Evolutionary conservation across 371 early-diverging fungal genomes (phyloP).

Genomic region (Mucor velutinosus): DNA sequence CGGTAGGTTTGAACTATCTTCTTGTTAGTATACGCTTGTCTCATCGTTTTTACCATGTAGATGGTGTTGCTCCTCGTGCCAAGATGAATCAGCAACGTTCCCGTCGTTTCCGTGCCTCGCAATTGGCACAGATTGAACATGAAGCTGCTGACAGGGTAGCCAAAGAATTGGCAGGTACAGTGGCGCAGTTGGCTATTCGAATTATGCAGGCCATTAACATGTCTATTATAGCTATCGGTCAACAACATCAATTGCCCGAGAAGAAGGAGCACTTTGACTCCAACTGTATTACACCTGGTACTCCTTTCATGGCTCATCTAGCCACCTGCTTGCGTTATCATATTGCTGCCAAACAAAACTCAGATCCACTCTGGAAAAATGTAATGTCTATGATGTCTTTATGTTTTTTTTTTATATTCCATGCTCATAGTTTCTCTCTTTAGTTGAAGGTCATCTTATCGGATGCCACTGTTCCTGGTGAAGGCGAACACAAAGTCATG

Average conservation of each 20-base stretch:
- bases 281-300: slow-evolving; percentile 99
- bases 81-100: slow-evolving; percentile 99
- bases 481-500: slow-evolving; percentile 99
- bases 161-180: slow-evolving; percentile 61
- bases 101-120: slow-evolving; percentile 96
- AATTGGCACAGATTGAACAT: slow-evolving; percentile 78
- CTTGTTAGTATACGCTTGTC: neutral
- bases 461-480: slow-evolving; percentile 97
- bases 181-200: neutral
- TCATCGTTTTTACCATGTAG: slow-evolving; percentile 43
- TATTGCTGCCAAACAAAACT: slow-evolving; percentile 86
- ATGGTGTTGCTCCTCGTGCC: slow-evolving; percentile 99
- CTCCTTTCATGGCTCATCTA: slow-evolving; percentile 97
- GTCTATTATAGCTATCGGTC: slow-evolving; percentile 45
- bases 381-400: slow-evolving; percentile 37
- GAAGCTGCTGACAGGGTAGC: slow-evolving; percentile 72
- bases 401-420: neutral
- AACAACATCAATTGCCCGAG: slow-evolving; percentile 52
- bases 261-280: slow-evolving; percentile 88
- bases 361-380: slow-evolving; percentile 90
- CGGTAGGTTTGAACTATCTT: slow-evolving; percentile 48
- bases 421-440: neutral
- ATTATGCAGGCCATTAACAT: neutral
- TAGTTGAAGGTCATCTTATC: slow-evolving; percentile 92
- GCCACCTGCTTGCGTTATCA: slow-evolving; percentile 88